A percentile compares a stretch with the other conserved stretches of the same genome.
These are phyloP conservation scores for Flaveria trinervia DNA, from an alignment of 129 eudicot species.

Conservation along the genomic window DNA sequence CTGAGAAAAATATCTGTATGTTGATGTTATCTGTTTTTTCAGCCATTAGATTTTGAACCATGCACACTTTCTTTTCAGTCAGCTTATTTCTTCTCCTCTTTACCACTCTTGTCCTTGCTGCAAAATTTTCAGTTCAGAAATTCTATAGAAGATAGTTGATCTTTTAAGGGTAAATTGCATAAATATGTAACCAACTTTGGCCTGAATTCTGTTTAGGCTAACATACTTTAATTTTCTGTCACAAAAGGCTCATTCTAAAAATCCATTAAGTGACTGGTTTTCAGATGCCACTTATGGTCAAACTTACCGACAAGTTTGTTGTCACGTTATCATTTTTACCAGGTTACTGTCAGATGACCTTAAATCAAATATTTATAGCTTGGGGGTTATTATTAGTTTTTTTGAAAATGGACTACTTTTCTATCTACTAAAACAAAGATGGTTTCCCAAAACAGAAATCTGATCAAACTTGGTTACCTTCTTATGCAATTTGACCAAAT, in stretches of 20 bases:
- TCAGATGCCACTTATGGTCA: slow-evolving; percentile 4
- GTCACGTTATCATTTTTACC: neutral
- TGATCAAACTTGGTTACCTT: neutral
- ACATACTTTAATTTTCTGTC: neutral
- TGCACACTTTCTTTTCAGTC: neutral
- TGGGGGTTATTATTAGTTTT: neutral
- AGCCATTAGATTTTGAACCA: neutral
- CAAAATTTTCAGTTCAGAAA: neutral
- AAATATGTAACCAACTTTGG: neutral
- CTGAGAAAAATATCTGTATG: slow-evolving; percentile 5
- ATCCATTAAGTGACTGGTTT: neutral
- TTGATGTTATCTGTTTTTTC: slow-evolving; percentile 3
- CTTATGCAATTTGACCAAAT: neutral
- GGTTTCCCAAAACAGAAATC: neutral
- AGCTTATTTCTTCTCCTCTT: neutral
- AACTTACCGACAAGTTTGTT: neutral
- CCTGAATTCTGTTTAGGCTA: neutral
- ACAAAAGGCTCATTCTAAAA: neutral
- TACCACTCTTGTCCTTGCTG: neutral
- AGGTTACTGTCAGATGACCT: neutral
- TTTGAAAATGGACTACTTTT: neutral
- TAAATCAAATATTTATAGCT: neutral
- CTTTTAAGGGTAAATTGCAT: neutral
- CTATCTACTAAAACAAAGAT: neutral
- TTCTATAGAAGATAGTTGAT: neutral